Percentiles rank a stretch among this genome's conserved stretches.
phyloP scores from a whole-genome alignment of 1,284 basidiomycete species.

The Coniophora puteana region DNA sequence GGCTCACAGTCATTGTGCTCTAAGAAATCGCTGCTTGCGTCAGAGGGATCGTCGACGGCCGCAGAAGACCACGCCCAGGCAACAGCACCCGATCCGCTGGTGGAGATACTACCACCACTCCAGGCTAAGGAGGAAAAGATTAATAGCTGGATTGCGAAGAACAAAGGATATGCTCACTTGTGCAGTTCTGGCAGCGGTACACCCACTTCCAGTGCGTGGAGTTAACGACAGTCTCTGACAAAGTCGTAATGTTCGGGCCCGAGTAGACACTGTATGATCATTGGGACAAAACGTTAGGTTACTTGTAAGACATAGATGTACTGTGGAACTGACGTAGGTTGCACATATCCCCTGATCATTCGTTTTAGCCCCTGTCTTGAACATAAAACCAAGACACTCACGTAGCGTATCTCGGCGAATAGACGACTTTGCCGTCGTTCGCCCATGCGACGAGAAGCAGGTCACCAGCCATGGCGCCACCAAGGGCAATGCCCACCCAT shows the following conservation, averaged over 20 bases:
- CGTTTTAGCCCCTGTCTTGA: no score
- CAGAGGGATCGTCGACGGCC: conserved; percentile 32
- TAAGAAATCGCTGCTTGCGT: conserved; percentile 35
- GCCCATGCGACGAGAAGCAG: conserved; percentile 39
- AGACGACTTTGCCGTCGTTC: conserved; percentile 32
- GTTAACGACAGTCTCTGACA: conserved; percentile 28
- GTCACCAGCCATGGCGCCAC: conserved; percentile 33
- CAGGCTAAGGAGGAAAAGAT: conserved; percentile 26
- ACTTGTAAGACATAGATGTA: no score
- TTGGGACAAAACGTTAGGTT: not conserved
- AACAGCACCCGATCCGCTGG: conserved; percentile 35
- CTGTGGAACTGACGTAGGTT: no score
- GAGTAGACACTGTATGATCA: conserved; percentile 19
- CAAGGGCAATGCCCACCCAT: conserved; percentile 37
- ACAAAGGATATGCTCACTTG: conserved; percentile 19
- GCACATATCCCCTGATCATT: no score
- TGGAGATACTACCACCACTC: conserved; percentile 36
- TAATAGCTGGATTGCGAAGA: not conserved
- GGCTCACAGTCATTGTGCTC: conserved; percentile 46
- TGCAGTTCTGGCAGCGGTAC: conserved; percentile 33
- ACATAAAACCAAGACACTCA: no score
- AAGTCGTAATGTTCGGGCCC: conserved; percentile 25
- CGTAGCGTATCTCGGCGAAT: conserved; percentile 34
- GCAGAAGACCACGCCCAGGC: conserved; percentile 47
- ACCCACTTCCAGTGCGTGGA: conserved; percentile 33